A percentile compares a stretch with the other conserved stretches of the same genome.
Evolutionary conservation across 2,329 filamentous ascomycete species (phyloP).

Genomic region (Xylariaceae sp.): DNA sequence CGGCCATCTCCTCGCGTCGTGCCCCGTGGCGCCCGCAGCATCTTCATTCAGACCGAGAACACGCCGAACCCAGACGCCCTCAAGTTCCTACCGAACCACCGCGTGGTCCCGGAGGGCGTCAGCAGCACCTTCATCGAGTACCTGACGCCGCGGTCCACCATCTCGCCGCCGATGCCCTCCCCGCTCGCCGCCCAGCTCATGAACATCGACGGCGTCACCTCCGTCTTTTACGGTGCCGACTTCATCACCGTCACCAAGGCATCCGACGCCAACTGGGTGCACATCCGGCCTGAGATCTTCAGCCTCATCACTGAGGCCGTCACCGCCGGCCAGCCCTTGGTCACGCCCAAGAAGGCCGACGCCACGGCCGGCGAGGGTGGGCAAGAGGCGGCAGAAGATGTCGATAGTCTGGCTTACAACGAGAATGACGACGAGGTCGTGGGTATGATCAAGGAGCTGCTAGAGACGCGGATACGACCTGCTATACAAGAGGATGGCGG

Average conservation of each 20-base stretch:
- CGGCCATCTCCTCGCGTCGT: conserved; percentile 9
- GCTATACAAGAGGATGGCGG: conserved; percentile 97
- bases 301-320: conserved; percentile 91
- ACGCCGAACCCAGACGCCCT: conserved; percentile 94
- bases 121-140: conserved; percentile 85
- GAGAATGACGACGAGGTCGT: conserved; percentile 93
- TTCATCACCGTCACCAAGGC: conserved; percentile 97
- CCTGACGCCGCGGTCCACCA: conserved; percentile 79
- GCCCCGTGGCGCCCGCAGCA: conserved; percentile 56
- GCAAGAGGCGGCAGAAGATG: conserved; percentile 43
- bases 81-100: conserved; percentile 92
- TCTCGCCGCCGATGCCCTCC: conserved; percentile 84
- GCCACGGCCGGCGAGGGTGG: conserved; percentile 30
- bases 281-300: conserved; percentile 94
- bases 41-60: conserved; percentile 96
- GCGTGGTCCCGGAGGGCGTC: conserved; percentile 71
- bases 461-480: conserved; percentile 91
- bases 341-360: conserved; percentile 61
- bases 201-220: conserved; percentile 90
- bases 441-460: conserved; percentile 96
- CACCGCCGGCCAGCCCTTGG: conserved; percentile 75
- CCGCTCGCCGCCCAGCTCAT: conserved; percentile 86
- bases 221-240: conserved; percentile 89
- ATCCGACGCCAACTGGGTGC: conserved; percentile 83
- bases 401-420: conserved; percentile 75